phyloP scores from a whole-genome alignment of 2,329 filamentous ascomycete genomes.

The Aureobasidium zeae region DNA sequence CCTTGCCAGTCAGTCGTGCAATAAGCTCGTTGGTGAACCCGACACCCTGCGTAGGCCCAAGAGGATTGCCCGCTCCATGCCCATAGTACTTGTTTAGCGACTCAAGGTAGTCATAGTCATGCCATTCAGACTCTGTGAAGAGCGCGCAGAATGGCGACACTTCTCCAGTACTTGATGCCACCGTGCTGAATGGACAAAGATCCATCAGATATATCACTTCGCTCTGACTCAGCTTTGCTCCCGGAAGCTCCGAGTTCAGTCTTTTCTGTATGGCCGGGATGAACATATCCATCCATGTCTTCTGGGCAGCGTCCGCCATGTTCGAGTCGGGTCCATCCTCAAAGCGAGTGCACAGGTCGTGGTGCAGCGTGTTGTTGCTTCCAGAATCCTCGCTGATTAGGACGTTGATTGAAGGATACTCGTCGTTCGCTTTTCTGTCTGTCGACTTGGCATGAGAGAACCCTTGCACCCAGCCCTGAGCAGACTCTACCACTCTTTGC shows the following conservation, averaged over 20 bases:
- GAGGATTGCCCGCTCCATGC: constrained; percentile 63
- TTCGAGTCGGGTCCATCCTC: constrained; percentile 48
- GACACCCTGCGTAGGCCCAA: constrained; percentile 77
- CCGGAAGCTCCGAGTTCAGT: constrained; percentile 59
- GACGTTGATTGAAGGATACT: constrained; percentile 49
- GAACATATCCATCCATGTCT: constrained; percentile 54
- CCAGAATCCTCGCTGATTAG: constrained; percentile 57
- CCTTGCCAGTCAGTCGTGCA: constrained; percentile 60
- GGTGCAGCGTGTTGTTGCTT: constrained; percentile 74
- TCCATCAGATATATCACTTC: constrained; percentile 75
- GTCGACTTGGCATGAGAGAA: constrained; percentile 51
- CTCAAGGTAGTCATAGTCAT: constrained; percentile 70
- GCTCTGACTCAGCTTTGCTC: constrained; percentile 52
- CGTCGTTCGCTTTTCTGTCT: constrained; percentile 35
- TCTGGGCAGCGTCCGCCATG: constrained; percentile 44
- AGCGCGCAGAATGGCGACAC: constrained; percentile 66
- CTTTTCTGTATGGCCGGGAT: constrained; percentile 57
- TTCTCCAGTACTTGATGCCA: constrained; percentile 49
- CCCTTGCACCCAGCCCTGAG: constrained; percentile 64
- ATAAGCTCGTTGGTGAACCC: constrained; percentile 84
- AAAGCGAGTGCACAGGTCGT: constrained; percentile 62
- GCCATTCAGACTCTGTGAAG: constrained; percentile 65
- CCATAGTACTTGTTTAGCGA: constrained; percentile 78
- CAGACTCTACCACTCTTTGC: constrained; percentile 64
- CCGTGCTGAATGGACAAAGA: constrained; percentile 74